A percentile compares a stretch with the other conserved stretches of the same genome.
These are phyloP conservation scores for Arthrobotrys conoides DNA, from an alignment of 2,329 filamentous ascomycete genomes.

Conservation along the genomic window DNA sequence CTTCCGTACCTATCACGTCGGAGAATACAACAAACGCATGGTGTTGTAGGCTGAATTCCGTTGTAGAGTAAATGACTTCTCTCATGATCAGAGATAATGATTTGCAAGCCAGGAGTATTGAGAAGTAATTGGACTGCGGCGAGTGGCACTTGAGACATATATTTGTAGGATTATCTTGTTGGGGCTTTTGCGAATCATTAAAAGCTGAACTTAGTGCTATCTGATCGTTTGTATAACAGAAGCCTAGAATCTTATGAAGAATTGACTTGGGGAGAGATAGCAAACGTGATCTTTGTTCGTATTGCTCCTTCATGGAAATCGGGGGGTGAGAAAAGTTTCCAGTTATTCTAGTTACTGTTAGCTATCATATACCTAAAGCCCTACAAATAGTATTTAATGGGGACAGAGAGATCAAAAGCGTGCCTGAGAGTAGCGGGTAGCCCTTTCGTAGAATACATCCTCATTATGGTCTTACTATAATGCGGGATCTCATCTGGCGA, in stretches of 20 bases:
- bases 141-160: background rate
- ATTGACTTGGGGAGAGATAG: conserved; percentile 27
- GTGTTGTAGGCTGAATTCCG: conserved; percentile 9
- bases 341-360: background rate
- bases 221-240: conserved; percentile 15
- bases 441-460: background rate
- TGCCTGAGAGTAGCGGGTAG: background rate
- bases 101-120: conserved; percentile 22
- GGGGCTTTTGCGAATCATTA: background rate
- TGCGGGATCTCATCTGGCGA: background rate
- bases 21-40: conserved; percentile 20
- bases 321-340: background rate
- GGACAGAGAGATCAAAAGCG: background rate
- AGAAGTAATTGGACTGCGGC: conserved; percentile 3
- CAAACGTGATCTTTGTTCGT: background rate
- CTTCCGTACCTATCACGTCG: background rate
- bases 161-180: background rate
- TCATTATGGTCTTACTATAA: background rate
- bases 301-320: background rate
- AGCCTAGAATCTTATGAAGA: conserved; percentile 12
- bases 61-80: conserved; percentile 20
- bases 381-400: background rate
- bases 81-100: conserved; percentile 17
- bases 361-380: background rate
- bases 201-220: conserved; percentile 19